Conservation (phyloP, 2,329 filamentous ascomycete species). For the Myriosclerotinia scirpicola region DNA sequence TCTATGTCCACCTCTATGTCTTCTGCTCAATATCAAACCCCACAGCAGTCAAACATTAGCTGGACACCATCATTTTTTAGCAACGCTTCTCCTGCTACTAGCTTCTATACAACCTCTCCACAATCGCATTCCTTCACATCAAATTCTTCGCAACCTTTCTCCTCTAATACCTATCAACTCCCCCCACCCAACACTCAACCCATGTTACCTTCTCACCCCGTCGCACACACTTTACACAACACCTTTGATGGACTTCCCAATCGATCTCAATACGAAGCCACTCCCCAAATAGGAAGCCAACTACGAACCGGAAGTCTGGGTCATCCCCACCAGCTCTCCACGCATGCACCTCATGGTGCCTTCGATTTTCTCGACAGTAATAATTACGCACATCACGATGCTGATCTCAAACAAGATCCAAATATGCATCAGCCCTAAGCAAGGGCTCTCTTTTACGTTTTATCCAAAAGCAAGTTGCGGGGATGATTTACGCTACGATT, state of each 20-base stretch:
- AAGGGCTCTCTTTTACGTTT: not conserved
- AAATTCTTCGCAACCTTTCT: constrained; percentile 14
- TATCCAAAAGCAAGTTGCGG: not conserved
- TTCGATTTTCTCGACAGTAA: constrained; percentile 13
- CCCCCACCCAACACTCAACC: constrained; percentile 25
- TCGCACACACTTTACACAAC: not conserved
- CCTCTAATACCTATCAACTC: constrained; percentile 27
- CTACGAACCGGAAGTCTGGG: constrained; percentile 30
- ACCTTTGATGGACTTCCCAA: constrained; percentile 16
- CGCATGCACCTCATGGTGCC: not conserved
- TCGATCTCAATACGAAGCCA: constrained; percentile 12
- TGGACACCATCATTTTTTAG: constrained; percentile 25
- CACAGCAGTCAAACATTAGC: constrained; percentile 10
- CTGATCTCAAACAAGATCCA: constrained; percentile 13
- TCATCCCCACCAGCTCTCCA: constrained; percentile 28
- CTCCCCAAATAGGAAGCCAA: constrained; percentile 24
- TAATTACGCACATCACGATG: constrained; percentile 2
- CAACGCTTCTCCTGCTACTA: constrained; percentile 24
- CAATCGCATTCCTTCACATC: constrained; percentile 27
- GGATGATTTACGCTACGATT: not conserved
- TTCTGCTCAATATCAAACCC: constrained; percentile 29
- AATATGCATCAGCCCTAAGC: constrained; percentile 6
- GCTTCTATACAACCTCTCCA: constrained; percentile 32
- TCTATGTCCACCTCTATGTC: constrained; percentile 24
- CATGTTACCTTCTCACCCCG: not conserved